Evolutionary conservation across 2,329 filamentous ascomycete genomes (phyloP), one percentile per base, ranked within the genome.

Genomic region (Didymella sp.): DNA sequence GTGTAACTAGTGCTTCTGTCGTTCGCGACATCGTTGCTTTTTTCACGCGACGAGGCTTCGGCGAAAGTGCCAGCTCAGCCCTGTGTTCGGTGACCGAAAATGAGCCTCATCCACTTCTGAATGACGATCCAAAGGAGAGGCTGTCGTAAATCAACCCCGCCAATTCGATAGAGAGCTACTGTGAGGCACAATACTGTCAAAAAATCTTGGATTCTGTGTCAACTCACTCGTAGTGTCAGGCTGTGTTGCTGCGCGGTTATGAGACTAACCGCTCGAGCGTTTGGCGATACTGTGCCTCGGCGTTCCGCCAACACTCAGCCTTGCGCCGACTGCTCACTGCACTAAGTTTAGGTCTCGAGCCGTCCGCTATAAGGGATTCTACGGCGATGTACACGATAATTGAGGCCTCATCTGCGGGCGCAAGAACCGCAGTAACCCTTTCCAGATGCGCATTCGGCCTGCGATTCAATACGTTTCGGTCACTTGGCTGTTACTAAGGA

Each of bases 11-110:
- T 38, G 19, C 15, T 2, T 3, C 13, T 27, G 27, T 17, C 21
- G 30, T 15, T 21, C 5, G 12, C 31, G 12, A 13, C 1, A 17
- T 17, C 2, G 6, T 3, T 28, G 25, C 19, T n/a, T n/a, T 22
- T 22, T 8, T 28, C 22, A n/a, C 22, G 19, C 19, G 19, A 7
- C 6, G 17, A 35, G 21, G 35, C 37, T 24, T 37, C 46, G 41
- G 41, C 27, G 22, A 31, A 19, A 22, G 17, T 25, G 6, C n/a
- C 13, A 48, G 37, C 54, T 49, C 54, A 51, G 54, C 54, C 54
- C 25, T 31, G n/a, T 17, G 17, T 40, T 57, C 54, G 54, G 54
- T 48, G 17, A n/a, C 54, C 54, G 48, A 52, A 31, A n/a, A 21
- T 35, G 15, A 15, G 6, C 27, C 17, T 28, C 2, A 21, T 13